A percentile compares a stretch with the other conserved stretches of the same genome.
Evolutionary conservation across 306 rosid species (phyloP).

Genomic region (Citrullus colocynthis): DNA sequence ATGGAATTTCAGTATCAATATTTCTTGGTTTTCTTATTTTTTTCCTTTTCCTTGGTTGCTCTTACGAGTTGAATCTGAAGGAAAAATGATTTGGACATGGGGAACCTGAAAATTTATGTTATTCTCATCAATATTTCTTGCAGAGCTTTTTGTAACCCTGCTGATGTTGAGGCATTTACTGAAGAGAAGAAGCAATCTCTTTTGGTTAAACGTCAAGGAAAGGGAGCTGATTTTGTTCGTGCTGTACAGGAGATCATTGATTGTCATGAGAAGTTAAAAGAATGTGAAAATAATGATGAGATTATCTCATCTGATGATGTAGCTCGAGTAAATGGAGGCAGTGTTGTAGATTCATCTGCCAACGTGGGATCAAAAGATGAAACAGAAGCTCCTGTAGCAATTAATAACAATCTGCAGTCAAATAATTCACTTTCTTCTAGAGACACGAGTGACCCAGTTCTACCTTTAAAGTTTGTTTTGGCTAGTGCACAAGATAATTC

Average conservation of each 20-base stretch:
- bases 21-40: not conserved
- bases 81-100: not conserved
- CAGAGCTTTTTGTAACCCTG: conserved; percentile 94
- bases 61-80: not conserved
- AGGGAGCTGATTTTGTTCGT: conserved; percentile 88
- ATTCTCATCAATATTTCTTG: conserved; percentile 25
- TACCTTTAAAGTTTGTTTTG: conserved; percentile 32
- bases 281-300: conserved; percentile 34
- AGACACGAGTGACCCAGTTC: conserved; percentile 30
- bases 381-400: conserved; percentile 27
- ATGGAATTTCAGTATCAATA: not conserved
- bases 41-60: not conserved
- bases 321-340: conserved; percentile 30
- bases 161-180: conserved; percentile 92
- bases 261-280: conserved; percentile 59
- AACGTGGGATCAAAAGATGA: conserved; percentile 31
- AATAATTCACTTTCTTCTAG: conserved; percentile 26
- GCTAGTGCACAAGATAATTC: conserved; percentile 30
- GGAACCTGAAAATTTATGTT: not conserved
- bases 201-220: conserved; percentile 77
- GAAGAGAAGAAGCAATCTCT: conserved; percentile 93
- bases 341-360: conserved; percentile 24
- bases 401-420: conserved; percentile 16
- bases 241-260: conserved; percentile 81
- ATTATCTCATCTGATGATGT: conserved; percentile 29